Base-by-base conservation (phyloP, 2,329 filamentous ascomycete genomes). In the Scedosporium aurantiacum region DNA sequence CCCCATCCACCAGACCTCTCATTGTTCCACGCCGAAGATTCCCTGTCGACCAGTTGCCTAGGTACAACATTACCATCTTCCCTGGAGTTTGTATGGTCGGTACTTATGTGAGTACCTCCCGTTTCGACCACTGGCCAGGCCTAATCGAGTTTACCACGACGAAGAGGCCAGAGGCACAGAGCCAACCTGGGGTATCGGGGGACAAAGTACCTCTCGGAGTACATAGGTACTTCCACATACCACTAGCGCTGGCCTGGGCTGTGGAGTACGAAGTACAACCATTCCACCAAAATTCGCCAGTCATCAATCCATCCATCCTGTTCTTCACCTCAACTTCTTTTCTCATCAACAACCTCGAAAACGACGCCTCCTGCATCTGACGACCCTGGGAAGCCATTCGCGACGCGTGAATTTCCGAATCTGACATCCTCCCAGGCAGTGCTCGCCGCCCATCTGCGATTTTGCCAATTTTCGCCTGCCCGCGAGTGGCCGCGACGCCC, bases 261-360 rank as follows among this genome's bases (percentile, higher is more conserved):
- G 37, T 21, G 57, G 57, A 50, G 58, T 60, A 47, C 58, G 25
- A 55, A 55, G 45, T 45, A 40, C 45, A 54, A 54, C 43, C 58
- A 60, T 28, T 50, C 58, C 58, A 60, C 58, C 58, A 60, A 60
- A 60, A 60, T 60, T 60, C 58, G 58, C 58, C 58, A 60, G 47
- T 47, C 47, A 27, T 21, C 28, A 60, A 60, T 60, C 58, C 58
- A 55, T 47, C 58, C 58, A n/a, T 41, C 47, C 58, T 55, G 27
- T 54, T 43, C 58, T 60, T 60, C 58, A 60, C 58, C 58, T 55
- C 47, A 60, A 32, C 47, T 54, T 60, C 28, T 55, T 41, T 28
- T 32, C 43, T 25, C 58, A 40, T 60, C 58, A 60, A 41, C 58
- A 60, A 54, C 28, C 45, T 55, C 58, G 58, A 60, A 54, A 32